Evolutionary conservation across 1,284 basidiomycete species (phyloP), one percentile per base, ranked within the genome.

Genomic region (Microbotryomycetes sp.): DNA sequence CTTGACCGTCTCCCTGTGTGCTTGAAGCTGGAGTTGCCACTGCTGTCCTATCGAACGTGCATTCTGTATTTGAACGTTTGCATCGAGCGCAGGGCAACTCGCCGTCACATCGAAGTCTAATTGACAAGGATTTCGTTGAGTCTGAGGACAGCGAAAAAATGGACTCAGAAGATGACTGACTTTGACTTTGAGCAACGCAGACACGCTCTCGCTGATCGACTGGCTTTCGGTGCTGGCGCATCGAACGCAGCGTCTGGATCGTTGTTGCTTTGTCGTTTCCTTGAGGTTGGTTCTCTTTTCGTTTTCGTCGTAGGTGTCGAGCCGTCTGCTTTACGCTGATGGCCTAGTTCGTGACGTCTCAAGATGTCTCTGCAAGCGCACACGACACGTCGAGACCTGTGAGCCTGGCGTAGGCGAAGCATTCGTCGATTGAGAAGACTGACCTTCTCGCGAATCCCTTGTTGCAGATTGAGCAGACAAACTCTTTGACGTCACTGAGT

Each of bases 51-150:
- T 66, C 67, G 36, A 58, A 68, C 25, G 62, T 63, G 54, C 67
- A 68, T 36, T 64, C 65, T 60, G 63, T 54, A 25, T 54, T 56
- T 2, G 59, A 60, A 36, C 61, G 62, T n/a, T 53, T 55, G 47
- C 67, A 68, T 16, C 65, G 51, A 16, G 61, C 58, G 62, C 67
- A 68, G 14, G 64, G 65, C 26, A 64, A 51, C 26, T 62, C 58
- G 1, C 67, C 67, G n/a, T 68, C 67, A 54, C 67, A 68, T 12
- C 67, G 59, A 2, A 66, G 60, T 42, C 67, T 68, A 48, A n/a
- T n/a, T n/a, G n/a, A n/a, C n/a, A n/a, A n/a, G 36, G 12, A 42
- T 12, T 19, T 19, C 19, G 9, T 9, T 42, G 36, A 9, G 36
- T 42, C 36, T 12, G 36, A 42, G 36, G 36, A 12, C 19, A 42